Percentiles rank a stretch among this genome's conserved stretches.
Conservation (phyloP, 768 basidiomycete species). For the Calocybe indica region DNA sequence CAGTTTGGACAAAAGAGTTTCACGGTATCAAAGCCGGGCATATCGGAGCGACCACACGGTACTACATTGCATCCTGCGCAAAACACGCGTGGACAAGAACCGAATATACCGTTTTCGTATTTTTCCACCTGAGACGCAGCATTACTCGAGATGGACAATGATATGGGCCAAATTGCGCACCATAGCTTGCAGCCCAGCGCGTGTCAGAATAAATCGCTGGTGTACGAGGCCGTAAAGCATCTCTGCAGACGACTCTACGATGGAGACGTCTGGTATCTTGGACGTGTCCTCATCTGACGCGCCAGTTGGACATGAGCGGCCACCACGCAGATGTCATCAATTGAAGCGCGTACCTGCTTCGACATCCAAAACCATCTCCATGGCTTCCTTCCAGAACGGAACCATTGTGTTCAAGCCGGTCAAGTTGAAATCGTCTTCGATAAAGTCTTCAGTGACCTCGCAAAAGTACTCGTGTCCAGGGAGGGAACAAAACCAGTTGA, state of each 20-base stretch:
- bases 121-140: constrained; percentile 72
- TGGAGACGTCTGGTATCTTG: constrained; percentile 97
- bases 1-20: constrained; percentile 98
- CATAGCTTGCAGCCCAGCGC: constrained; percentile 92
- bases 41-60: constrained; percentile 92
- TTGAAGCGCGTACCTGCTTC: constrained; percentile 75
- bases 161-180: constrained; percentile 36
- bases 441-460: constrained; percentile 97
- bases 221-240: constrained; percentile 97
- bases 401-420: constrained; percentile 95
- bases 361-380: constrained; percentile 99
- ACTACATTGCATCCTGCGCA: constrained; percentile 86
- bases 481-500: constrained; percentile 92
- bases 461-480: constrained; percentile 98
- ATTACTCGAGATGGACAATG: constrained; percentile 6
- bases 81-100: constrained; percentile 92
- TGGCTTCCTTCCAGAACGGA: constrained; percentile 99
- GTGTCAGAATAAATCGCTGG: constrained; percentile 94
- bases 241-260: constrained; percentile 96
- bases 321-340: background rate
- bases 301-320: constrained; percentile 2
- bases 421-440: constrained; percentile 98
- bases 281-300: constrained; percentile 78
- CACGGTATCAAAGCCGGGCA: constrained; percentile 95
- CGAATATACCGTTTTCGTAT: constrained; percentile 88